These are phyloP conservation scores for Populus ilicifolia DNA, from an alignment of 345 rosid genomes.

Conservation along the genomic window DNA sequence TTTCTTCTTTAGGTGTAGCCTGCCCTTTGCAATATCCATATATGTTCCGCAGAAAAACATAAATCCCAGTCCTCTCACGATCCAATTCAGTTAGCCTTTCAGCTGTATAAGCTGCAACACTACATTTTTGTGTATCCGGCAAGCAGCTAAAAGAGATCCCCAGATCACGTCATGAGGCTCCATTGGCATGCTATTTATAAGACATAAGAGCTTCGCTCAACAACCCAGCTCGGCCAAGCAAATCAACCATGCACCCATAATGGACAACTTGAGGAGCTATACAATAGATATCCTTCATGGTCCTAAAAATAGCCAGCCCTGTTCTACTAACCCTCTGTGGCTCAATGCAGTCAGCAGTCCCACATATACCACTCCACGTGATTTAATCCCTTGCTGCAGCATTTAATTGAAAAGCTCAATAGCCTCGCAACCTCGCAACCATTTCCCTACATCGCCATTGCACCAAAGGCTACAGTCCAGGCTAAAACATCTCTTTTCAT, in stretches of 20 bases:
- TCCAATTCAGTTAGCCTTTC: conserved; percentile 34
- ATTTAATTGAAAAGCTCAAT: conserved; percentile 49
- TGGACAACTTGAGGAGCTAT: conserved; percentile 50
- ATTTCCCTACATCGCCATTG: conserved; percentile 56
- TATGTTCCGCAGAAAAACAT: conserved; percentile 52
- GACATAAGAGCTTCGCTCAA: conserved; percentile 44
- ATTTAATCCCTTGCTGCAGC: conserved; percentile 48
- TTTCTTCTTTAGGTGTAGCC: conserved; percentile 50
- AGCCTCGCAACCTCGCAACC: conserved; percentile 35
- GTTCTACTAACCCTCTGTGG: conserved; percentile 54
- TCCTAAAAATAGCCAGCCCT: conserved; percentile 50
- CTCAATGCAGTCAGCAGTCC: conserved; percentile 57
- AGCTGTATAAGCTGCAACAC: conserved; percentile 51
- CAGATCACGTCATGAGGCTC: conserved; percentile 68
- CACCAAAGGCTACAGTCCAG: conserved; percentile 68
- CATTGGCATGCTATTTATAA: conserved; percentile 50
- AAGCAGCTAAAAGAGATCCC: conserved; percentile 60
- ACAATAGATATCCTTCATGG: conserved; percentile 49
- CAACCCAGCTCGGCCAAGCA: conserved; percentile 65
- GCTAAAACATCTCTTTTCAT: conserved; percentile 55
- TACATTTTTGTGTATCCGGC: conserved; percentile 46
- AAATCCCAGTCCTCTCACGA: conserved; percentile 43
- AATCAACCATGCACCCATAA: conserved; percentile 72
- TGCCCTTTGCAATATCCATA: conserved; percentile 56
- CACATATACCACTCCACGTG: conserved; percentile 48